Percentiles rank a stretch among this genome's conserved stretches.
Conservation (phyloP, 768 basidiomycete species). For the Tephrocybe sp. region DNA sequence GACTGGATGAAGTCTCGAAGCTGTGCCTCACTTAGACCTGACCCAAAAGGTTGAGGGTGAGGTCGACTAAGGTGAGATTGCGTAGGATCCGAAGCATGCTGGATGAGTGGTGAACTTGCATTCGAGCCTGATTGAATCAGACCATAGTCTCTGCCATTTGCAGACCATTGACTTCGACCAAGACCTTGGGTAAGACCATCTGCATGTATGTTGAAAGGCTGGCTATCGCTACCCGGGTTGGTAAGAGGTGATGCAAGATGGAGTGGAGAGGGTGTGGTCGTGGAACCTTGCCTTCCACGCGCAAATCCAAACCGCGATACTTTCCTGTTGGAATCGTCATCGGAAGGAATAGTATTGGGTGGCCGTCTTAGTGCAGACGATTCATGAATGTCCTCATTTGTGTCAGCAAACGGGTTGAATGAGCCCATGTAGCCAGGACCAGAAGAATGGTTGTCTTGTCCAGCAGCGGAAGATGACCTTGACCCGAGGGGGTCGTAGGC, state of each 20-base stretch:
- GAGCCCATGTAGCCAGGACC: slow-evolving; percentile 64
- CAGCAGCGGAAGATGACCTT: slow-evolving; percentile 31
- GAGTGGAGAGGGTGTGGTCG: slow-evolving; percentile 55
- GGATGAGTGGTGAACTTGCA: slow-evolving; percentile 44
- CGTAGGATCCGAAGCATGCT: slow-evolving; percentile 42
- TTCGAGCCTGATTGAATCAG: slow-evolving; percentile 34
- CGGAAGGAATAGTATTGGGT: slow-evolving; percentile 38
- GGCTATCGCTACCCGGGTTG: slow-evolving; percentile 42
- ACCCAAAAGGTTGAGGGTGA: slow-evolving; percentile 58
- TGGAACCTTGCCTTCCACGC: slow-evolving; percentile 62
- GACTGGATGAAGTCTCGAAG: slow-evolving; percentile 73
- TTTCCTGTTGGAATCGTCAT: slow-evolving; percentile 61
- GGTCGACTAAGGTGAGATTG: slow-evolving; percentile 41
- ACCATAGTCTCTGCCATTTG: slow-evolving; percentile 38
- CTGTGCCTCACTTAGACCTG: slow-evolving; percentile 68
- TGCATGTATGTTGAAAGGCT: slow-evolving; percentile 40
- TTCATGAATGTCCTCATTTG: slow-evolving; percentile 43
- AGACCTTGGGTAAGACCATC: slow-evolving; percentile 33
- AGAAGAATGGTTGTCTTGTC: slow-evolving; percentile 44
- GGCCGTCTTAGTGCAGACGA: slow-evolving; percentile 29
- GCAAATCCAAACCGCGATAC: slow-evolving; percentile 84
- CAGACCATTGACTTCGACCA: slow-evolving; percentile 40
- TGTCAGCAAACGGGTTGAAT: slow-evolving; percentile 79
- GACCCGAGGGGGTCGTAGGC: slow-evolving; percentile 53
- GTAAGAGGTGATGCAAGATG: slow-evolving; percentile 55